Percentiles rank a stretch among this genome's conserved stretches.
Conservation (phyloP, 1,139 yeast species). For the Candida sanyaensis region DNA sequence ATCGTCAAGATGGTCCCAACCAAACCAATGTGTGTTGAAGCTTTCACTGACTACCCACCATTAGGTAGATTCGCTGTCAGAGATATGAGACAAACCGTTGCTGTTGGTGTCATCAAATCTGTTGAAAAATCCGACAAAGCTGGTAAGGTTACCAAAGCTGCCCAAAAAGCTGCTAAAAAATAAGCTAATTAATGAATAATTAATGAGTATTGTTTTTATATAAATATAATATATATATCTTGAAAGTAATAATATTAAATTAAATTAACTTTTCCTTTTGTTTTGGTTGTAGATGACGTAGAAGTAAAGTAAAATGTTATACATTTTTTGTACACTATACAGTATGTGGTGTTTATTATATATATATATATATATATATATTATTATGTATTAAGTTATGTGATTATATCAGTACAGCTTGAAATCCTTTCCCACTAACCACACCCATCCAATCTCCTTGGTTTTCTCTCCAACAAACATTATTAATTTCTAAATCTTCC, state of each 20-base stretch:
- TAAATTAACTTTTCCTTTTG: background rate
- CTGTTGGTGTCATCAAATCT: slow-evolving; percentile 99
- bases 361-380: no score
- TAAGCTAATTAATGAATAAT: slow-evolving; percentile 40
- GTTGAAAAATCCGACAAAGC: slow-evolving; percentile 94
- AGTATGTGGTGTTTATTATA: no score
- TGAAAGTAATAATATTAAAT: background rate
- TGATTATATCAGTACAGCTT: slow-evolving; percentile 54
- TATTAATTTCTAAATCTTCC: slow-evolving; percentile 70
- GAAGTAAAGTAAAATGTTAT: no score
- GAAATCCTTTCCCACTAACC: slow-evolving; percentile 78
- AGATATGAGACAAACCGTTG: slow-evolving; percentile 99
- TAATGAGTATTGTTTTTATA: background rate
- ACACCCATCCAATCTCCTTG: slow-evolving; percentile 81
- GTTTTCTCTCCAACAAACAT: slow-evolving; percentile 68
- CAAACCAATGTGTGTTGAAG: slow-evolving; percentile 97
- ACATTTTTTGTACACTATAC: no score
- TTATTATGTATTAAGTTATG: no score
- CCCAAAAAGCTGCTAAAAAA: slow-evolving; percentile 97
- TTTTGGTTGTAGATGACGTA: background rate
- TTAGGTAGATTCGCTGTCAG: slow-evolving; percentile 99
- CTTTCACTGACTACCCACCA: slow-evolving; percentile 97
- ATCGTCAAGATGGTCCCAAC: slow-evolving; percentile 89
- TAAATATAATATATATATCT: background rate
- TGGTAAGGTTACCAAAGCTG: slow-evolving; percentile 99